Conservation (phyloP, 1,284 basidiomycete species). For the Pascua sp. region DNA sequence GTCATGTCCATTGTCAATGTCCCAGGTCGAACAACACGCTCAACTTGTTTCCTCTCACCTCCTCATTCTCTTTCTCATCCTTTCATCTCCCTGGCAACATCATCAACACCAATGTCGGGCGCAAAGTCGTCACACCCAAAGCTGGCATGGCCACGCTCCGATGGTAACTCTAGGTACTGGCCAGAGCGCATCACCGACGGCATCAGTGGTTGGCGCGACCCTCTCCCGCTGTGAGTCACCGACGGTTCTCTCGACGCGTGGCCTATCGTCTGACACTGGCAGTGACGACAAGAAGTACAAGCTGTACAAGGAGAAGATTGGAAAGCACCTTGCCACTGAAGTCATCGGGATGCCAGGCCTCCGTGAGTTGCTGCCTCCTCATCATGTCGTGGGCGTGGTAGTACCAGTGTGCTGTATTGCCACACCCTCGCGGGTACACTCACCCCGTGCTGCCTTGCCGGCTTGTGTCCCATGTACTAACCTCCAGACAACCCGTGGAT, state of each 20-base stretch:
- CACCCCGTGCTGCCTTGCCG: too few species aligned
- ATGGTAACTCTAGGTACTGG: conserved; percentile 5
- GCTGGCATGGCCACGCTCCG: conserved; percentile 15
- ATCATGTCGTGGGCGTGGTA: too few species aligned
- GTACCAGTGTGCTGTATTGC: too few species aligned
- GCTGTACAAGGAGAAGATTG: conserved; percentile 30
- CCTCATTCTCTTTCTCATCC: too few species aligned
- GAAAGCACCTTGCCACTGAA: conserved; percentile 22
- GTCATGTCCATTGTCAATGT: too few species aligned
- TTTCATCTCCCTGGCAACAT: too few species aligned
- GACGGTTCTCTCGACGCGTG: too few species aligned
- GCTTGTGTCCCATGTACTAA: too few species aligned
- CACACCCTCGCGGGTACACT: too few species aligned
- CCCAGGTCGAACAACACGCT: too few species aligned
- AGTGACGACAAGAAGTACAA: conserved; percentile 22
- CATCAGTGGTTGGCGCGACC: conserved; percentile 15
- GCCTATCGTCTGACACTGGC: background rate
- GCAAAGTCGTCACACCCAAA: background rate
- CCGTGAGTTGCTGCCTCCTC: background rate
- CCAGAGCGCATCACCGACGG: background rate
- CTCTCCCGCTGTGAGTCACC: conserved; percentile 9
- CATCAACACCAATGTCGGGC: too few species aligned
- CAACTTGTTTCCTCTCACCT: too few species aligned
- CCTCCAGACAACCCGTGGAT: conserved; percentile 6
- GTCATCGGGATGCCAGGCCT: conserved; percentile 9